Percentiles rank a stretch among this genome's conserved stretches.
phyloP scores from a whole-genome alignment of 495 filamentous ascomycete species.

The Podospora appendiculata region DNA sequence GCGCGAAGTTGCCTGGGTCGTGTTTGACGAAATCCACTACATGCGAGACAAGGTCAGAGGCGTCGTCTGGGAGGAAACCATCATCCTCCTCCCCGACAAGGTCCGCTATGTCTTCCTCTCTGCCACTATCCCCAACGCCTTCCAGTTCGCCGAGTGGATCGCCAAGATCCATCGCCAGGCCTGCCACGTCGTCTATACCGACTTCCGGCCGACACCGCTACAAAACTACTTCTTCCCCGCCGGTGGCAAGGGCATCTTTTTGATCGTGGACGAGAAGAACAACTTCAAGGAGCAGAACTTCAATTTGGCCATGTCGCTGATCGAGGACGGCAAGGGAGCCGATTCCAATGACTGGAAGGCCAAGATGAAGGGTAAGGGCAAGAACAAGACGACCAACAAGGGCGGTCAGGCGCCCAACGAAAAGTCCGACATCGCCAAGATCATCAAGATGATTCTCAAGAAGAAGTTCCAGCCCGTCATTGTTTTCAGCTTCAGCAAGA shows the following conservation, averaged over 20 bases:
- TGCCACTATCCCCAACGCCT: slow-evolving; percentile 97
- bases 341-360: slow-evolving; percentile 71
- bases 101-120: slow-evolving; percentile 97
- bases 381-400: slow-evolving; percentile 84
- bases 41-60: slow-evolving; percentile 89
- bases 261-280: slow-evolving; percentile 94
- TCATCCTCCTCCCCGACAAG: slow-evolving; percentile 95
- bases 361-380: slow-evolving; percentile 76
- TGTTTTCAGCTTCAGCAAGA: slow-evolving; percentile 98
- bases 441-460: slow-evolving; percentile 96
- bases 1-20: slow-evolving; percentile 95
- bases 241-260: slow-evolving; percentile 86
- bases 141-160: slow-evolving; percentile 99
- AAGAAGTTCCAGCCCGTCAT: slow-evolving; percentile 96
- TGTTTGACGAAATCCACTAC: slow-evolving; percentile 99
- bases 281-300: slow-evolving; percentile 95
- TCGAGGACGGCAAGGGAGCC: slow-evolving; percentile 81
- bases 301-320: slow-evolving; percentile 82
- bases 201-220: slow-evolving; percentile 91
- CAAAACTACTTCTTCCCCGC: slow-evolving; percentile 98
- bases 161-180: slow-evolving; percentile 94
- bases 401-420: slow-evolving; percentile 60
- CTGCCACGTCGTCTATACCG: slow-evolving; percentile 97
- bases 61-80: slow-evolving; percentile 98
- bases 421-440: slow-evolving; percentile 85